These are phyloP conservation scores for Fusarium pilosicola DNA, from an alignment of 2,329 filamentous ascomycete genomes.

Conservation along the genomic window DNA sequence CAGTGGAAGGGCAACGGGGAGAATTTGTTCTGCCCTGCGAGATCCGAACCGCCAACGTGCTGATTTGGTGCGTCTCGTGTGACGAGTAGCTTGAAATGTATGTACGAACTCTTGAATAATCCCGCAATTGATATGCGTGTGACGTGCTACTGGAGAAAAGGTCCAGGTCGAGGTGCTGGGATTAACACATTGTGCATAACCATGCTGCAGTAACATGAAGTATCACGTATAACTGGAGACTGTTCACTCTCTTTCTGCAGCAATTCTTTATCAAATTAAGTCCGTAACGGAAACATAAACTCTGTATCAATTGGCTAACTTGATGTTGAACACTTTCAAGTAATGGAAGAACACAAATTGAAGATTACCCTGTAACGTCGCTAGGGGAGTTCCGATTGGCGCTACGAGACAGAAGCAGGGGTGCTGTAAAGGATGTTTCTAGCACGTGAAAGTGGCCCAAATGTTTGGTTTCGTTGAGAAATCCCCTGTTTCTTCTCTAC, in stretches of 20 bases:
- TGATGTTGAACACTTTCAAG: not conserved
- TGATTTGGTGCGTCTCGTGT: conserved; percentile 9
- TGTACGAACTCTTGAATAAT: conserved; percentile 25
- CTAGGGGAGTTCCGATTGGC: conserved; percentile 27
- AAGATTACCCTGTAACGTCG: conserved; percentile 14
- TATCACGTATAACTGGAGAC: accelerated
- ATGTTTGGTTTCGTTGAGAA: conserved; percentile 36
- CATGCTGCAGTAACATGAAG: not conserved
- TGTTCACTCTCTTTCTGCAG: not conserved
- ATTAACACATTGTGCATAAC: conserved; percentile 19
- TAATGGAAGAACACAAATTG: not conserved
- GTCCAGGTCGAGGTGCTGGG: not conserved
- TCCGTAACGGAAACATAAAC: not conserved
- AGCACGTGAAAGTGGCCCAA: conserved; percentile 44
- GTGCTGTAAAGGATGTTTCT: conserved; percentile 7
- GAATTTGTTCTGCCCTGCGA: conserved; percentile 28
- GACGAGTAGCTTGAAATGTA: conserved; percentile 14
- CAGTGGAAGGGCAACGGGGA: not conserved
- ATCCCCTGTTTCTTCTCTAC: not conserved
- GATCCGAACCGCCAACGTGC: conserved; percentile 27
- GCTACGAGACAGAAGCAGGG: not conserved
- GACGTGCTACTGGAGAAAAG: not conserved
- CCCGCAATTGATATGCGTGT: conserved; percentile 33
- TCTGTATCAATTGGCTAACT: no score
- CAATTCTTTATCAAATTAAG: not conserved